Conservation (phyloP, 2,329 filamentous ascomycete genomes). For the Leptographium lundbergii region DNA sequence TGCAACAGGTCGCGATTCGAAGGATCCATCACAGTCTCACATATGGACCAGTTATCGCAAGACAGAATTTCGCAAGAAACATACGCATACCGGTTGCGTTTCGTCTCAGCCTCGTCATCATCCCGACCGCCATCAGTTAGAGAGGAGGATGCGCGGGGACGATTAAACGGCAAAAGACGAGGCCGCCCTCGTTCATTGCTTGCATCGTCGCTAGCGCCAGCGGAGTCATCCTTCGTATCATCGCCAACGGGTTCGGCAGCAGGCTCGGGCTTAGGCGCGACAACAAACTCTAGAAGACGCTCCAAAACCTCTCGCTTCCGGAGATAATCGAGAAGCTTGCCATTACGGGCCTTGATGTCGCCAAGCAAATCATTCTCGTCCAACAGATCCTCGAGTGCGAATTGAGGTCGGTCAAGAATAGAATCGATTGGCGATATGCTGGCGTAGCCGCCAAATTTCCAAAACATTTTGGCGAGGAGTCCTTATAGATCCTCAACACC, state of each 20-base stretch:
- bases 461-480: conserved; percentile 69
- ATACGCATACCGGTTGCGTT: conserved; percentile 86
- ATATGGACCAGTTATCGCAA: conserved; percentile 94
- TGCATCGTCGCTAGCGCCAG: neutral
- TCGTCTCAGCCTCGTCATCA: conserved; percentile 71
- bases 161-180: conserved; percentile 33
- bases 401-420: conserved; percentile 92
- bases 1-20: conserved; percentile 58
- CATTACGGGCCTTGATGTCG: conserved; percentile 96
- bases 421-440: conserved; percentile 94
- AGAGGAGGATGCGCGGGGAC: conserved; percentile 40
- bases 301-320: conserved; percentile 77
- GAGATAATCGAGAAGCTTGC: conserved; percentile 91
- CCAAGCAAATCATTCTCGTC: conserved; percentile 95
- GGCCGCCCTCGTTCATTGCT: conserved; percentile 25
- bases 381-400: conserved; percentile 87
- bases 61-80: conserved; percentile 87
- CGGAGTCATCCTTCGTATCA: neutral
- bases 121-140: conserved; percentile 32
- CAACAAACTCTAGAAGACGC: conserved; percentile 80
- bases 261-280: conserved; percentile 58
- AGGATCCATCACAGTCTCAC: conserved; percentile 71
- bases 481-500: neutral
- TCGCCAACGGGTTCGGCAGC: conserved; percentile 28
- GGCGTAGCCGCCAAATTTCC: conserved; percentile 98